phyloP scores from a whole-genome alignment of 805 yeast genomes.

The Candida namnaoensis region DNA sequence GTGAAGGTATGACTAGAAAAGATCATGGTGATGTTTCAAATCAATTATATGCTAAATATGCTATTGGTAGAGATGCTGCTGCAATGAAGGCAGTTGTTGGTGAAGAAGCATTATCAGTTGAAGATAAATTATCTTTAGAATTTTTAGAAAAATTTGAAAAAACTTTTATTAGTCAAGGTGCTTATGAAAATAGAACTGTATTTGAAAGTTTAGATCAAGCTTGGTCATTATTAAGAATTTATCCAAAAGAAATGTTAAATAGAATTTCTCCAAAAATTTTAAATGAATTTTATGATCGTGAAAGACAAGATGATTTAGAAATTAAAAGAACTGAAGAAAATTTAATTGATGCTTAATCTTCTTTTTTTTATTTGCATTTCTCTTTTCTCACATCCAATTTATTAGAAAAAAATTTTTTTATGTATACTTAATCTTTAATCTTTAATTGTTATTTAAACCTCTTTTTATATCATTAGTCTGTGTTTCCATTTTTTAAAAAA shows the following conservation, averaged over 20 bases:
- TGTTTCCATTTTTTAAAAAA: too few species aligned
- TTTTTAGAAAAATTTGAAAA: constrained; percentile 97
- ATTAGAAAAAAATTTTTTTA: too few species aligned
- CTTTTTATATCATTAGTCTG: too few species aligned
- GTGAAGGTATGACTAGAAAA: constrained; percentile 99
- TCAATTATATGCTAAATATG: constrained; percentile 97
- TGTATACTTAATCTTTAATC: too few species aligned
- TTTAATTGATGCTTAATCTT: constrained; percentile 29
- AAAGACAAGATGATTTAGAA: constrained; percentile 43
- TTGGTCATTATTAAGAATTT: constrained; percentile 95
- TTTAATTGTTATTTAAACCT: too few species aligned
- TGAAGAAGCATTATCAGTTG: constrained; percentile 97
- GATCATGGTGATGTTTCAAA: constrained; percentile 99
- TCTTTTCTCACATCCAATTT: too few species aligned
- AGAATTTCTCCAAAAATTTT: constrained; percentile 97
- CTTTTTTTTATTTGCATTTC: too few species aligned
- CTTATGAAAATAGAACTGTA: constrained; percentile 90
- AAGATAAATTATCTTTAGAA: constrained; percentile 95
- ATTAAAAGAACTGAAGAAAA: constrained; percentile 23
- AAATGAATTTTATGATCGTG: constrained; percentile 91
- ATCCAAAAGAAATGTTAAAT: constrained; percentile 97
- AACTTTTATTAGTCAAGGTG: constrained; percentile 92
- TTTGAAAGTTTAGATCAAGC: constrained; percentile 96
- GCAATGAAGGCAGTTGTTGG: constrained; percentile 99
- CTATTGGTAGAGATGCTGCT: constrained; percentile 99